A percentile compares a stretch with the other conserved stretches of the same genome.
These are phyloP conservation scores for Mycena indigotica DNA, from an alignment of 768 basidiomycete genomes.

Conservation along the genomic window DNA sequence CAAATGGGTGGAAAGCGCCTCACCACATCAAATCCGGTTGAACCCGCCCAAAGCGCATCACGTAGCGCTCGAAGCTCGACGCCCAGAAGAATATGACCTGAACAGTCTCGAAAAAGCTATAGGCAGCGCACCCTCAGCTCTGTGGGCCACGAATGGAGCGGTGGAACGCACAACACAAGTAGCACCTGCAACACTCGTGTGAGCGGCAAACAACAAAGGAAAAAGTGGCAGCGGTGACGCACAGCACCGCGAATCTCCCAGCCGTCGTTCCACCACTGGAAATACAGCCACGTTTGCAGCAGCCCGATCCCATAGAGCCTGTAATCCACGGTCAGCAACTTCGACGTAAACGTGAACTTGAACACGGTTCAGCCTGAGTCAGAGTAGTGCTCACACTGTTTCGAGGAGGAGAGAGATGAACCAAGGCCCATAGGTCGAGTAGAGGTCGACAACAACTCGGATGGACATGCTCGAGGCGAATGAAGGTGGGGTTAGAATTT, in stretches of 20 bases:
- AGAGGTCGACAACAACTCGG: neutral
- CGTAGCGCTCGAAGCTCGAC: slow-evolving; percentile 9
- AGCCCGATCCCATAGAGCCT: slow-evolving; percentile 13
- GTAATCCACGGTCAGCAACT: too few relatives aligned
- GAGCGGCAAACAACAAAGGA: too few relatives aligned
- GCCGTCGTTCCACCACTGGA: slow-evolving; percentile 9
- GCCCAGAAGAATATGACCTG: slow-evolving; percentile 9
- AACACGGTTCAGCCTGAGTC: too few relatives aligned
- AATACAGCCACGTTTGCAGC: slow-evolving; percentile 5
- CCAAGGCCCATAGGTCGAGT: slow-evolving; percentile 15
- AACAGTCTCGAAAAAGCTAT: slow-evolving; percentile 12
- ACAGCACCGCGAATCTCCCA: neutral
- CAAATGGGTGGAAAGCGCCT: neutral
- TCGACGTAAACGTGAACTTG: too few relatives aligned
- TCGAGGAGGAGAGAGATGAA: slow-evolving; percentile 12
- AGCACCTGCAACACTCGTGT: too few relatives aligned
- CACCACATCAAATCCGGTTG: slow-evolving; percentile 14
- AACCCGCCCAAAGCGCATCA: neutral
- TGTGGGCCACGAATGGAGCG: neutral
- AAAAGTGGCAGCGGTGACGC: neutral
- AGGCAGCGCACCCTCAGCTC: neutral
- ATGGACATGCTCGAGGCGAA: too few relatives aligned
- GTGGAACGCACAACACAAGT: neutral
- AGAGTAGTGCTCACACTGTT: slow-evolving; percentile 3
- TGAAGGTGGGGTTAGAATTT: too few relatives aligned